phyloP scores from a whole-genome alignment of 768 basidiomycete species.

The Stropharia rugosoannulata region DNA sequence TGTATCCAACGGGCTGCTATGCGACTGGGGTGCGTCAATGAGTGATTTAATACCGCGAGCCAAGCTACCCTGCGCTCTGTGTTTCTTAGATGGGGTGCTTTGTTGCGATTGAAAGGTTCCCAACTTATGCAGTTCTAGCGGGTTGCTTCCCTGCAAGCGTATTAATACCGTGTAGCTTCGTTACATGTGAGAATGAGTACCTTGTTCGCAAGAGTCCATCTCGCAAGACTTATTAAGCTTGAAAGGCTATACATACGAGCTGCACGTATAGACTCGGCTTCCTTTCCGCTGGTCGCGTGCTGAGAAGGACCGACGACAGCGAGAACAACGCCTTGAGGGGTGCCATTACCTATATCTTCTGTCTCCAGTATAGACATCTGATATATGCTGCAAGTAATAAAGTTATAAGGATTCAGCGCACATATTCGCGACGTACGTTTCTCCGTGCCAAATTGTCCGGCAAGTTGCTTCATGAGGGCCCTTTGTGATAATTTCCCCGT shows the following conservation, averaged over 20 bases:
- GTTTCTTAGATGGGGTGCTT: slow-evolving; percentile 44
- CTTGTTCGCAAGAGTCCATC: slow-evolving; percentile 70
- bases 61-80: slow-evolving; percentile 56
- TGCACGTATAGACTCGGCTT: slow-evolving; percentile 52
- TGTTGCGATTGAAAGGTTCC: slow-evolving; percentile 47
- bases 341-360: slow-evolving; percentile 49
- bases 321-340: slow-evolving; percentile 73
- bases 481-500: slow-evolving; percentile 45
- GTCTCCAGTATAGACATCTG: slow-evolving; percentile 78
- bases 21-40: slow-evolving; percentile 30
- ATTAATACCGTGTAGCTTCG: background rate
- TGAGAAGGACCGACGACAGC: slow-evolving; percentile 68
- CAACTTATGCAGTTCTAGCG: slow-evolving; percentile 57
- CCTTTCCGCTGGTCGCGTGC: slow-evolving; percentile 43
- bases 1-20: slow-evolving; percentile 1
- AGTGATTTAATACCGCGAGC: slow-evolving; percentile 65
- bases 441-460: slow-evolving; percentile 72
- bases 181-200: slow-evolving; percentile 32
- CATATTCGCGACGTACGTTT: slow-evolving; percentile 49
- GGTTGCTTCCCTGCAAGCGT: slow-evolving; percentile 47
- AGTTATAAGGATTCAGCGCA: background rate
- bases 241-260: slow-evolving; percentile 84
- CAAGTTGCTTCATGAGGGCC: slow-evolving; percentile 74
- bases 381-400: slow-evolving; percentile 50
- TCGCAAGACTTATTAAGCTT: slow-evolving; percentile 72